Percentiles rank a stretch among this genome's conserved stretches.
These are phyloP conservation scores for Claviceps sp. DNA, from an alignment of 2,329 filamentous ascomycete species.

Conservation along the genomic window DNA sequence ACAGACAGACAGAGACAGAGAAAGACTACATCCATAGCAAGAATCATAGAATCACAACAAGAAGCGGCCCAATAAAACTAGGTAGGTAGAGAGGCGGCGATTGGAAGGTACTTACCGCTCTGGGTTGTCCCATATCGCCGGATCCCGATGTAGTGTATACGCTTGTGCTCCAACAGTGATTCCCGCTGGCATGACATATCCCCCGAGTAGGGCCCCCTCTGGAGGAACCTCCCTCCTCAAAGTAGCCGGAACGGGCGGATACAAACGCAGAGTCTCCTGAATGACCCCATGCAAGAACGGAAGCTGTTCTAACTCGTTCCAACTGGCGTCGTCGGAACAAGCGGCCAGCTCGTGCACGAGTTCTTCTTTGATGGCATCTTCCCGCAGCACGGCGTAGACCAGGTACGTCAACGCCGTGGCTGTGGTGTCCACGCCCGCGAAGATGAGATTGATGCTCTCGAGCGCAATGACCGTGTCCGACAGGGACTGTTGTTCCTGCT, in stretches of 20 bases:
- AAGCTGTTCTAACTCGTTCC: background rate
- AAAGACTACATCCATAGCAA: too few relatives aligned
- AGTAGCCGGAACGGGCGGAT: background rate
- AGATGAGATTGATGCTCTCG: background rate
- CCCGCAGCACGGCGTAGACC: background rate
- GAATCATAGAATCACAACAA: background rate
- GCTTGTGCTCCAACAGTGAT: background rate
- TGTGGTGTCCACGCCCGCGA: background rate
- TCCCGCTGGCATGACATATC: background rate
- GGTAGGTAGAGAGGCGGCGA: background rate
- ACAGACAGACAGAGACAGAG: too few relatives aligned
- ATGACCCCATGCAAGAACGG: background rate
- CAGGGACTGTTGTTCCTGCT: background rate
- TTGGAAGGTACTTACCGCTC: background rate
- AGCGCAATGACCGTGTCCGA: background rate
- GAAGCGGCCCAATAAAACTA: background rate
- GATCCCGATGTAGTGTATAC: background rate
- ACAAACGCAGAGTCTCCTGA: constrained; percentile 1
- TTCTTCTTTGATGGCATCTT: background rate
- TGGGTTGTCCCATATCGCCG: background rate
- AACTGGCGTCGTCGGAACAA: background rate
- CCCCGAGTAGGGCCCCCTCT: background rate
- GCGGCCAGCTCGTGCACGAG: background rate
- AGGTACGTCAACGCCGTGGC: background rate
- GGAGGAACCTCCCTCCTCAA: background rate